Conservation (phyloP, 495 filamentous ascomycete genomes). For the Chaetomium tenue region DNA sequence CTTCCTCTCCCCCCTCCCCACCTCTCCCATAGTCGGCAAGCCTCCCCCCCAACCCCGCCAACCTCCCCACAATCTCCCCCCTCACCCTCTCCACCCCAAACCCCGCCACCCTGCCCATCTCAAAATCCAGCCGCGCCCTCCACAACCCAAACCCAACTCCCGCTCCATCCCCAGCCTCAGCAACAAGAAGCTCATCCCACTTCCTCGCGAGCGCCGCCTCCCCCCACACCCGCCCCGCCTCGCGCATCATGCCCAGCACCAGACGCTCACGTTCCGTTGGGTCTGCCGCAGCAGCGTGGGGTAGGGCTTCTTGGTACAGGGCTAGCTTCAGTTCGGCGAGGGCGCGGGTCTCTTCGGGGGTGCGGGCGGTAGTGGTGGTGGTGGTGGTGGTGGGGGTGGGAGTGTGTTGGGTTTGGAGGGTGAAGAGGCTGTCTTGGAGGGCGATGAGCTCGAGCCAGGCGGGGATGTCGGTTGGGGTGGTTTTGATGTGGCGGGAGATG, state of each 20-base stretch:
- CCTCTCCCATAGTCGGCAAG: constrained; percentile 26
- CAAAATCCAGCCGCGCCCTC: constrained; percentile 71
- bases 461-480: constrained; percentile 61
- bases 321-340: constrained; percentile 75
- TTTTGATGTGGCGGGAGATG: constrained; percentile 58
- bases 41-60: constrained; percentile 50
- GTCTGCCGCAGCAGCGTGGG: constrained; percentile 39
- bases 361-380: background rate
- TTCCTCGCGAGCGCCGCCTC: constrained; percentile 55
- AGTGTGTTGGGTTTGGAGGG: constrained; percentile 47
- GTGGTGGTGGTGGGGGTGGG: constrained; percentile 17
- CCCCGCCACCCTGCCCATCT: constrained; percentile 62
- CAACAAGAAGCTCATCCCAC: constrained; percentile 58
- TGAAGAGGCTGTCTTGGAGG: constrained; percentile 67
- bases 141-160: constrained; percentile 55
- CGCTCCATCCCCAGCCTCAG: too few species aligned
- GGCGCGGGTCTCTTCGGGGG: constrained; percentile 58
- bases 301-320: constrained; percentile 76
- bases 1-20: constrained; percentile 17
- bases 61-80: constrained; percentile 54
- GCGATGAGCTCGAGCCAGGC: constrained; percentile 75
- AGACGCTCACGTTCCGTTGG: constrained; percentile 38
- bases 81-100: constrained; percentile 70
- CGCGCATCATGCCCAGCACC: constrained; percentile 64
- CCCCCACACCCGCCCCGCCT: constrained; percentile 72